Evolutionary conservation across 305 asterid genomes (phyloP).

Genomic region (Withania somnifera): DNA sequence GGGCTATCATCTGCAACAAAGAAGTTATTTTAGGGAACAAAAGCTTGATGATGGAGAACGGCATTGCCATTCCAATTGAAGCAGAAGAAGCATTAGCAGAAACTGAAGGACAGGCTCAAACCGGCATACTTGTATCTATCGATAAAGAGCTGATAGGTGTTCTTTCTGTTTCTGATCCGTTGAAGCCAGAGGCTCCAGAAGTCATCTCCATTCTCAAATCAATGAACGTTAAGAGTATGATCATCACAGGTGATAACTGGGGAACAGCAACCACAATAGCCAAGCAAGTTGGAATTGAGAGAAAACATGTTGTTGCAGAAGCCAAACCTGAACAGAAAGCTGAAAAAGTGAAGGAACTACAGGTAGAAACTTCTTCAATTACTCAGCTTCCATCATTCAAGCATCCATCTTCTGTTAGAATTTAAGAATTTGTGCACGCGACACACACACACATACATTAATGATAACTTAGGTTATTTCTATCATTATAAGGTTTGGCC

Average conservation of each 20-base stretch:
- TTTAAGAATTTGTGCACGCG: not conserved
- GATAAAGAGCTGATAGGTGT: conserved; percentile 47
- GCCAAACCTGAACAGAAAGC: conserved; percentile 73
- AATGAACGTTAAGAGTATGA: conserved; percentile 40
- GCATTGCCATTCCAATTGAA: conserved; percentile 24
- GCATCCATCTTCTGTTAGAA: not conserved
- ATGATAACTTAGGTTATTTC: not conserved
- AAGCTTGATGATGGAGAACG: conserved; percentile 38
- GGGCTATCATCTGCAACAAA: conserved; percentile 41
- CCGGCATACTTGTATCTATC: conserved; percentile 51
- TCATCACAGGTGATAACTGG: conserved; percentile 72
- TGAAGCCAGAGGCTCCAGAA: conserved; percentile 56
- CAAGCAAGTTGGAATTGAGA: conserved; percentile 41
- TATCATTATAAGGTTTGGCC: not conserved
- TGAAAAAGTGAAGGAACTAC: conserved; percentile 54
- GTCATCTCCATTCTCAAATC: conserved; percentile 51
- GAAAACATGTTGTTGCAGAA: conserved; percentile 35
- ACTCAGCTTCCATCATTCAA: not conserved
- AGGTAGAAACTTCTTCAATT: conserved; percentile 20
- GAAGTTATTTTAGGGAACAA: conserved; percentile 61
- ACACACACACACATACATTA: too few species aligned
- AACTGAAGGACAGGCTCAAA: conserved; percentile 43
- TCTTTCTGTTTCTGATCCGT: conserved; percentile 50
- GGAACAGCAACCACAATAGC: conserved; percentile 73
- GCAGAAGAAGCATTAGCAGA: conserved; percentile 46